A percentile compares a stretch with the other conserved stretches of the same genome.
These are phyloP conservation scores for Fusarium sp. DNA, from an alignment of 2,329 filamentous ascomycete species.

Conservation along the genomic window DNA sequence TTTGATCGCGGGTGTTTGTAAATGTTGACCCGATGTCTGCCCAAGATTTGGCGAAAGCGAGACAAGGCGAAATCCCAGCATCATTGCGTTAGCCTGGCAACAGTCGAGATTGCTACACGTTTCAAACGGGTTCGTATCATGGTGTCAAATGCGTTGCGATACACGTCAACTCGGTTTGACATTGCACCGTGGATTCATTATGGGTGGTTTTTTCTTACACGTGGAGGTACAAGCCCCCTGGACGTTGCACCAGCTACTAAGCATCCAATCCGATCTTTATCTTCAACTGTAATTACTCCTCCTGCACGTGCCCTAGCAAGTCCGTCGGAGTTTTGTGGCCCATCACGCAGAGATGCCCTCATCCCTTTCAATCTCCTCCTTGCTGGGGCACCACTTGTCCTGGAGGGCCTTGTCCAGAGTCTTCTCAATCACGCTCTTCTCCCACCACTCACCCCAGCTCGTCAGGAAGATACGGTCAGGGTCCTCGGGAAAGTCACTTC, in stretches of 20 bases:
- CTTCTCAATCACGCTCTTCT: constrained; percentile 55
- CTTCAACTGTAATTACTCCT: background rate
- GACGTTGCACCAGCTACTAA: background rate
- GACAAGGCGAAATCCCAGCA: background rate
- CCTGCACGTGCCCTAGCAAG: background rate
- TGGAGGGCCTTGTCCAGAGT: constrained; percentile 60
- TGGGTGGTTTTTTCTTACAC: background rate
- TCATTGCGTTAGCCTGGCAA: background rate
- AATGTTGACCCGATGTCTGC: background rate
- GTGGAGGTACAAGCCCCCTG: background rate
- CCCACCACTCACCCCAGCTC: constrained; percentile 69
- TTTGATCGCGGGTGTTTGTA: background rate
- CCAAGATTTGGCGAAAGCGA: background rate
- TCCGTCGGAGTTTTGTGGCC: background rate
- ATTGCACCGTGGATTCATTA: background rate
- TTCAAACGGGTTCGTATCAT: background rate
- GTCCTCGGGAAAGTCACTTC: constrained; percentile 62
- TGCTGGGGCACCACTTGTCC: constrained; percentile 63
- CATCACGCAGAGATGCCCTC: constrained; percentile 43
- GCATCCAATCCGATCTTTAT: background rate
- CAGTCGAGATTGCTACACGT: background rate
- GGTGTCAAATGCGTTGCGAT: background rate
- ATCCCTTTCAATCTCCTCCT: constrained; percentile 61
- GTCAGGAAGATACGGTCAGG: constrained; percentile 65
- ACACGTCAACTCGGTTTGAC: background rate